phyloP scores from a whole-genome alignment of 257 asterid species.

The Vinca minor region DNA sequence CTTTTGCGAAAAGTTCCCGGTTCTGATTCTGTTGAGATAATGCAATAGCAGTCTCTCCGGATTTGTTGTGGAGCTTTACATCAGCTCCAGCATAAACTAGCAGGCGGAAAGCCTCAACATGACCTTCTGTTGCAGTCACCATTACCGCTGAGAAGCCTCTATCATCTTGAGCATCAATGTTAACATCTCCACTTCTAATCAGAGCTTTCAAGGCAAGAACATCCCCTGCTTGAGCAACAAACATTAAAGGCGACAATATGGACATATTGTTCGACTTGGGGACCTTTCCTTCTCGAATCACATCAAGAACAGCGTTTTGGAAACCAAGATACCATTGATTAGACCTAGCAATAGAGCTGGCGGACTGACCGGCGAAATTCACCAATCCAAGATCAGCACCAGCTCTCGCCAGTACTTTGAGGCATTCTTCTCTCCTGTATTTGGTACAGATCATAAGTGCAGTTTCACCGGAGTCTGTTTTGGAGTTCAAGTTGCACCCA shows the following conservation, averaged over 20 bases:
- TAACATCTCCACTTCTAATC: slow-evolving; percentile 29
- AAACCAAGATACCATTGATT: slow-evolving; percentile 41
- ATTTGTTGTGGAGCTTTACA: slow-evolving; percentile 49
- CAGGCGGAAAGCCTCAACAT: slow-evolving; percentile 59
- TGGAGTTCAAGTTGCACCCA: slow-evolving; percentile 52
- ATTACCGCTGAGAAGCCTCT: slow-evolving; percentile 71
- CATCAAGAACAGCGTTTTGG: slow-evolving; percentile 45
- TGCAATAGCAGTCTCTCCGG: slow-evolving; percentile 55
- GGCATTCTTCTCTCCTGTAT: slow-evolving; percentile 51
- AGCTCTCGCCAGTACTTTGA: slow-evolving; percentile 43
- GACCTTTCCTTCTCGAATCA: slow-evolving; percentile 35
- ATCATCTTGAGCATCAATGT: slow-evolving; percentile 54
- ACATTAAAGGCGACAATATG: slow-evolving; percentile 48
- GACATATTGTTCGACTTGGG: slow-evolving; percentile 43
- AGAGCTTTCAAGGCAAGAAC: slow-evolving; percentile 41
- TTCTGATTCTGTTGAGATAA: slow-evolving; percentile 41
- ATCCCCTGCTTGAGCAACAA: slow-evolving; percentile 66
- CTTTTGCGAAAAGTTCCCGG: slow-evolving; percentile 58
- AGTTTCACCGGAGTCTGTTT: slow-evolving; percentile 50
- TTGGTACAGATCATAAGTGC: slow-evolving; percentile 47
- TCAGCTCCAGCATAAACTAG: slow-evolving; percentile 76
- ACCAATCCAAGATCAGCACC: slow-evolving; percentile 73
- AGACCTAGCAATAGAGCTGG: slow-evolving; percentile 36
- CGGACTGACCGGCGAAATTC: slow-evolving; percentile 43
- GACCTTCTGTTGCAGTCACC: slow-evolving; percentile 69